Base-by-base conservation (phyloP, 2,329 filamentous ascomycete species). In the Microsporum ferrugineum region DNA sequence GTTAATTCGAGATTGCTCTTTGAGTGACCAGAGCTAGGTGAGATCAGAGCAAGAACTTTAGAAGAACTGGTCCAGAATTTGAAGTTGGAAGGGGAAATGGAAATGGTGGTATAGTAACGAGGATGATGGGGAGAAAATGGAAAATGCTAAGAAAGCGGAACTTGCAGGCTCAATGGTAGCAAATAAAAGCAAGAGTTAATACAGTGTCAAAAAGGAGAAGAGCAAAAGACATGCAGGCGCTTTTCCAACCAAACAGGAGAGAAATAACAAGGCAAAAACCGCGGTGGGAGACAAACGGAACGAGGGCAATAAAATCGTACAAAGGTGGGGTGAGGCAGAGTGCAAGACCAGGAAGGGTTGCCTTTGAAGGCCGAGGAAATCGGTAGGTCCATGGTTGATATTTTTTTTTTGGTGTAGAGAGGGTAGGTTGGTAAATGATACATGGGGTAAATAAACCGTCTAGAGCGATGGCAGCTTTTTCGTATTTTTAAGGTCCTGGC, bases 171-270 rank as follows among this genome's bases (percentile, higher is more conserved):
- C 36, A 43, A 57, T 57, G 55, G 8, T 41, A 39, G 55, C 34
- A 39, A 43, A 57, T 57, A n/a, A 34, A 36, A 57, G 27, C 38
- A 57, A n/a, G 39, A 31, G 47, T 41, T 43, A 53, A 62, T 29
- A 57, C 59, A 56, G 34, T 36, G 38, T 36, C 36, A 56, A 53
- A 61, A 58, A 57, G 57, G 60, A 60, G 27, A 57, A 10, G 41
- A 53, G 23, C 12, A 57, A 51, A 34, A 45, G 8, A 34, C 34
- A 58, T 58, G 39, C 55, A 45, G 23, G 56, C 43, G 57, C 57
- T 57, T 63, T 45, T 63, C 57, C 60, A 62, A 51, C 38, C 56
- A 29, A 45, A 61, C 14, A n/a, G 41, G 27, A 38, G 31, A 12
- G 31, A 34, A 27, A 53, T 43, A 41, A 59, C 57, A 47, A 36